Conservation (phyloP, 129 eudicot genomes). For the Solidago caesia region DNA sequence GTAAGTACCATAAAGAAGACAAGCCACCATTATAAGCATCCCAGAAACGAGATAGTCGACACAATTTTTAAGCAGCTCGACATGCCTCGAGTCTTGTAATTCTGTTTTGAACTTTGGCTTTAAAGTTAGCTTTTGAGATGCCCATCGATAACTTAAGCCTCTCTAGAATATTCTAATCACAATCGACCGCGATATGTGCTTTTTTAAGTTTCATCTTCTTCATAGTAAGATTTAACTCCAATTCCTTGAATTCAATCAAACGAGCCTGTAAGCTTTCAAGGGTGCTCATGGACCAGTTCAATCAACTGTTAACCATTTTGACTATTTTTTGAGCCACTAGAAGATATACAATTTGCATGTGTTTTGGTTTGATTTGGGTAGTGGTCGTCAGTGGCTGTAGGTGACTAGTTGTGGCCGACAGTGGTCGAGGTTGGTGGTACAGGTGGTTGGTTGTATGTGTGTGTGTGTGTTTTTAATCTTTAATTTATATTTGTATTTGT, state of each 20-base stretch:
- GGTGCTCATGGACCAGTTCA: conserved; percentile 41
- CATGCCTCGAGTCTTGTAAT: conserved; percentile 59
- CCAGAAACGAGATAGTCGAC: conserved; percentile 81
- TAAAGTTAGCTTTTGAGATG: conserved; percentile 66
- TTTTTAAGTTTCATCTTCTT: conserved; percentile 70
- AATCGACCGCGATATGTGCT: conserved; percentile 53
- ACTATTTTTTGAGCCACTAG: conserved; percentile 26
- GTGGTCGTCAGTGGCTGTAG: no score
- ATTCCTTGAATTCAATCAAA: conserved; percentile 67
- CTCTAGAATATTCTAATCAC: conserved; percentile 62
- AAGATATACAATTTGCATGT: no score
- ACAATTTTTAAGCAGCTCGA: conserved; percentile 69
- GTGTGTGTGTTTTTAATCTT: no score
- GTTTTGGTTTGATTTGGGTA: no score
- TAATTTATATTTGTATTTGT: no score
- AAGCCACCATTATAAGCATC: conserved; percentile 59
- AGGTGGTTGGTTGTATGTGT: no score
- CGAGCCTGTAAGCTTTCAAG: conserved; percentile 71
- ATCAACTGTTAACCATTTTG: conserved; percentile 49
- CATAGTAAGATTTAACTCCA: conserved; percentile 68
- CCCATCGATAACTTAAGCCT: conserved; percentile 84
- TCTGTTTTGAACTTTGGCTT: conserved; percentile 65
- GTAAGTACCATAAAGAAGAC: conserved; percentile 70
- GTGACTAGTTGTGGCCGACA: no score
- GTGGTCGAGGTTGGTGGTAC: no score